Evolutionary conservation across 208 protist genomes (phyloP), one percentile per base, ranked within the genome.

Genomic region (Wallacemonas rigidus): DNA sequence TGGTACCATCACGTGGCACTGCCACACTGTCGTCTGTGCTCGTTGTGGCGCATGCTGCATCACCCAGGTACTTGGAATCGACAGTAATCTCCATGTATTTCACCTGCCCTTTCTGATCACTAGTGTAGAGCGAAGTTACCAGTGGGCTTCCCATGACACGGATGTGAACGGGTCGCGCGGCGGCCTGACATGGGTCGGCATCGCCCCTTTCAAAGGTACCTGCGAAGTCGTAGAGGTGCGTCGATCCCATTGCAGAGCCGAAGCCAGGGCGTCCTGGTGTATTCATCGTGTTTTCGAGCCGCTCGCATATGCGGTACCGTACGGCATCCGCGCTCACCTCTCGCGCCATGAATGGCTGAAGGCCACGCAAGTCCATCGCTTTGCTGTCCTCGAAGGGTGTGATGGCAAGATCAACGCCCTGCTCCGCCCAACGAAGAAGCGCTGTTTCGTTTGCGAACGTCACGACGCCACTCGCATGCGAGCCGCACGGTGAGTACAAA

Each of bases 401-500:
- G 69, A 70, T 62, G 35, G 26, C 6, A 54, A 71, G 35, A 26
- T 74, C 70, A 0, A 45, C 43, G 3, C 44, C 72, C 5, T n/a
- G 69, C n/a, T 75, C 70, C 57, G 62, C 54, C 83, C 86, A 92
- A 2, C 70, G 53, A 35, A 88, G 51, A 11, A 47, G 51, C 2
- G 79, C 78, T 1, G 78, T 82, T 15, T 65, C 74, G 56, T 89
- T 84, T 9, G 62, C 61, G 62, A 92, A 77, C 9, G 74, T 76
- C 3, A 90, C 62, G 43, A 57, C 78, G 26, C 83, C 82, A 43
- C 61, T 58, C 38, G 60, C 35, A 35, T 73, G 61, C 7, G 56
- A 56, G 1, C 77, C 50, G 54, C 86, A 91, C 35, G 85, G 78
- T 11, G 86, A 85, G 14, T 82, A 58, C 51, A 94, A 55, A 63